Percentiles rank a stretch among this genome's conserved stretches.
Evolutionary conservation across 176 grass and related monocot species (phyloP).

Genomic region (Hordeum vulgare): MorexV3_pseudomolecules_assembly NC_058520.1:13803210-13803709

Average conservation of each 20-base stretch:
- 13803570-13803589: neutral
- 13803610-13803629: neutral
- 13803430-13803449: neutral
- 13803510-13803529: neutral
- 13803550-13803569: neutral
- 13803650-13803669: neutral
- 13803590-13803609: neutral
- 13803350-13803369: neutral
- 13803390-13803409: neutral
- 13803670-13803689: constrained; percentile 86
- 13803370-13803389: neutral
- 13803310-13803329: neutral
- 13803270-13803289: neutral
- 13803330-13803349: neutral
- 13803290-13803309: neutral
- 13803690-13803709: constrained; percentile 92
- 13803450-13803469: neutral
- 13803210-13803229: neutral
- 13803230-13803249: neutral
- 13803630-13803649: neutral
- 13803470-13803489: neutral
- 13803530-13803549: neutral
- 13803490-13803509: neutral
- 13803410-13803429: neutral
- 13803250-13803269: neutral